Conservation (phyloP, 208 protist genomes). For the Trypanosoma conorhini region DNA sequence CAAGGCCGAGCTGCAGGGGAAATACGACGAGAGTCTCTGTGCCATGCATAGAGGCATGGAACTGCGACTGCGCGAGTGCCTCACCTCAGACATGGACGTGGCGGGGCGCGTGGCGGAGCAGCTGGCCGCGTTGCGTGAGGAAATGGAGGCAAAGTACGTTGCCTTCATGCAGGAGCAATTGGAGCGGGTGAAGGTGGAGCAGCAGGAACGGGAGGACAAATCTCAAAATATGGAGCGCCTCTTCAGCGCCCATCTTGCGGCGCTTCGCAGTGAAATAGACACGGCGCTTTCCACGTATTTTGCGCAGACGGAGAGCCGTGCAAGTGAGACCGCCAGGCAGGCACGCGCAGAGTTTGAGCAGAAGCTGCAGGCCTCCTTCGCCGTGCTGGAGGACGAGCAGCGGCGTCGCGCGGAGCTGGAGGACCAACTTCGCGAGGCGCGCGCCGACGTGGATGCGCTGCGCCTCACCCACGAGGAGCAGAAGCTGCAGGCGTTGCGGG, state of each 20-base stretch:
- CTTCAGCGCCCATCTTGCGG: constrained; percentile 28
- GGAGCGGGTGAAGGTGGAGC: background rate
- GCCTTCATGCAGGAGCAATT: constrained; percentile 16
- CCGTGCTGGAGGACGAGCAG: constrained; percentile 18
- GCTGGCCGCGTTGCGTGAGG: constrained; percentile 18
- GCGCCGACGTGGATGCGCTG: constrained; percentile 40
- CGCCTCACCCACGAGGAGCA: constrained; percentile 40
- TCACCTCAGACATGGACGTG: constrained; percentile 26
- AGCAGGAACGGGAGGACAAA: background rate
- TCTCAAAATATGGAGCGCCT: constrained; percentile 11
- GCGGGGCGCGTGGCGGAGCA: constrained; percentile 30
- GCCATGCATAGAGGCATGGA: constrained; percentile 34
- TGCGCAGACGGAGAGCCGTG: constrained; percentile 10
- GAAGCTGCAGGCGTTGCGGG: constrained; percentile 36
- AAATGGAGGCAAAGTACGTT: constrained; percentile 28
- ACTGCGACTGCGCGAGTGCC: constrained; percentile 25
- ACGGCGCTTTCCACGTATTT: constrained; percentile 20
- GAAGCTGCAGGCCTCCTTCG: background rate
- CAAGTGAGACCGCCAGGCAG: constrained; percentile 3
- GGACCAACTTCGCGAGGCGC: constrained; percentile 23
- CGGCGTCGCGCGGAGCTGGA: constrained; percentile 14
- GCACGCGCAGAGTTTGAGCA: constrained; percentile 15
- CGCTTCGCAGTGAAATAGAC: constrained; percentile 25
- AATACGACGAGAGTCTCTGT: constrained; percentile 35
- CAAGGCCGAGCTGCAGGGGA: constrained; percentile 16